These are phyloP conservation scores for Phytophthora meadii DNA, from an alignment of 352 stramenopile species.

Conservation along the genomic window DNA sequence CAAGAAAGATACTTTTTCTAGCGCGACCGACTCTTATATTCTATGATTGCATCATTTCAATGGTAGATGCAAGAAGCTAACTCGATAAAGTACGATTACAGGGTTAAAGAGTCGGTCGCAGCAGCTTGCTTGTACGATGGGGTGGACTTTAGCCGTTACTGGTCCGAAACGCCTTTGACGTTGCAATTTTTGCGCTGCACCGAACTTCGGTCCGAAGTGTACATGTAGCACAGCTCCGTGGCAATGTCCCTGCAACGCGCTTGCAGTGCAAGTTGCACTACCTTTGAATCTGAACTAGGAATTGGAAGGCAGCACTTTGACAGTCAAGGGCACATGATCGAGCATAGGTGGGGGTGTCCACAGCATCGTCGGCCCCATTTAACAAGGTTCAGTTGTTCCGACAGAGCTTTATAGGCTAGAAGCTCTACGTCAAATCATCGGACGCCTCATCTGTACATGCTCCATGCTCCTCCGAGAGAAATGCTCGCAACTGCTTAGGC, in stretches of 20 bases:
- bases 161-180: conserved; percentile 14
- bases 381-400: conserved; percentile 22
- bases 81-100: neutral
- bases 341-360: conserved; percentile 14
- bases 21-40: neutral
- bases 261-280: too few species aligned
- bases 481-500: conserved; percentile 21
- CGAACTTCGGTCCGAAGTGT: too few species aligned
- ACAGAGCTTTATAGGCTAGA: conserved; percentile 16
- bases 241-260: neutral
- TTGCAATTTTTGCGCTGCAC: conserved; percentile 29
- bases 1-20: conserved; percentile 29
- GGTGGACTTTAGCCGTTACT: conserved; percentile 18
- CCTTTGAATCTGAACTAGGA: too few species aligned
- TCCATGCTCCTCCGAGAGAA: conserved; percentile 25
- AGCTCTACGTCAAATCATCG: conserved; percentile 18
- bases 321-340: conserved; percentile 5
- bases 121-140: neutral
- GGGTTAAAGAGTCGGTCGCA: conserved; percentile 4
- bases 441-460: conserved; percentile 24
- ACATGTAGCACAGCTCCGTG: conserved; percentile 6
- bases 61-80: neutral
- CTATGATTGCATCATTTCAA: conserved; percentile 8
- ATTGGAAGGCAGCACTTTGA: neutral
- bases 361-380: conserved; percentile 8